These are phyloP conservation scores for Puya raimondii DNA, from an alignment of 176 grass and related monocot genomes.

Conservation along the genomic window DNA sequence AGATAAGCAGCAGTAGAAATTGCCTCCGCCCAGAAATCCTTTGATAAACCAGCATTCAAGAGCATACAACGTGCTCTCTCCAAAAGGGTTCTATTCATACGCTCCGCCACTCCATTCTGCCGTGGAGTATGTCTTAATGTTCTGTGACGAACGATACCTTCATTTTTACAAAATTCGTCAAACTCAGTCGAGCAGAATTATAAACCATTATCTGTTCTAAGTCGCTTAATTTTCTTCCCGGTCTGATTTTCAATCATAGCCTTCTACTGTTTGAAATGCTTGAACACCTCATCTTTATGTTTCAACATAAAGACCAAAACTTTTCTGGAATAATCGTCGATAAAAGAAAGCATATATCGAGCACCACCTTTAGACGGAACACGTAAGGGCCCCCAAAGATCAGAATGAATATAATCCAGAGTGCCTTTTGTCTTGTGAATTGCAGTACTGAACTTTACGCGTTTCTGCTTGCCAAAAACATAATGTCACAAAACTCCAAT, in stretches of 20 bases:
- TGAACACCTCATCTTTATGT: neutral
- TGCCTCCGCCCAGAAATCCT: constrained; percentile 5
- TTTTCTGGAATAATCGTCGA: neutral
- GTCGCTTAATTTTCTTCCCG: neutral
- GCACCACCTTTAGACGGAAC: neutral
- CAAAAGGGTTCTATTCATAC: constrained; percentile 23
- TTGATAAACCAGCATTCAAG: neutral
- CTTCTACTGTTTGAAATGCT: neutral
- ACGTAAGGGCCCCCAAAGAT: neutral
- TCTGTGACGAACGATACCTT: neutral
- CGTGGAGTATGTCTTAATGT: neutral
- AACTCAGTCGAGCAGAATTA: neutral
- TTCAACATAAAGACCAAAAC: neutral
- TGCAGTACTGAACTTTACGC: neutral
- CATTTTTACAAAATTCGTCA: neutral
- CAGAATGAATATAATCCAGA: neutral
- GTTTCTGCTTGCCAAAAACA: neutral
- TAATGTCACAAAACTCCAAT: neutral
- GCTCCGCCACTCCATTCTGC: neutral
- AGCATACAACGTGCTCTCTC: constrained; percentile 17
- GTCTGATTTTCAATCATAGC: neutral
- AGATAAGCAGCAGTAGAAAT: neutral
- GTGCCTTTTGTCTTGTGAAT: neutral
- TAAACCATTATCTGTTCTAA: neutral
- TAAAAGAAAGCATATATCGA: neutral